A percentile compares a stretch with the other conserved stretches of the same genome.
phyloP scores from a whole-genome alignment of 306 rosid species.

The Cicer chorassanicum region DNA sequence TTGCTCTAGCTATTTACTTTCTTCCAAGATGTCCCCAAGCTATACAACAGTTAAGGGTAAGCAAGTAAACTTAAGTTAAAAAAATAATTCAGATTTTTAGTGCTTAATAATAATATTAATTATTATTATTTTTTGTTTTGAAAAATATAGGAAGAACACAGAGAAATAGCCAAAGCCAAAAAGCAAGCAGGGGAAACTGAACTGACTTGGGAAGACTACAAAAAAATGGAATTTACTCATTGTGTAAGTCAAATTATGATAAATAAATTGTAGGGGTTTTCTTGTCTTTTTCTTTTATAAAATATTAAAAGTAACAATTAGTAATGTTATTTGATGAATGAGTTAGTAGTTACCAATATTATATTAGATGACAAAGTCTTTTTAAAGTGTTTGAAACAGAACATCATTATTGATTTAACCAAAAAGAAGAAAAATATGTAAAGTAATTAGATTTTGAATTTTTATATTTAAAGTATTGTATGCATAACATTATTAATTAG shows the following conservation, averaged over 20 bases:
- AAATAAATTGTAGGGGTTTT: not conserved
- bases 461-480: not conserved
- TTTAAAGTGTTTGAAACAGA: constrained; percentile 35
- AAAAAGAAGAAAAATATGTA: not conserved
- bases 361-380: not conserved
- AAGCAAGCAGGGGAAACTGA: constrained; percentile 70
- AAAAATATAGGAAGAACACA: constrained; percentile 76
- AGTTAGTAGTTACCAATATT: not conserved
- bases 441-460: not conserved
- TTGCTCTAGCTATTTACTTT: constrained; percentile 83
- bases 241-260: constrained; percentile 66
- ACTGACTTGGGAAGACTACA: constrained; percentile 93
- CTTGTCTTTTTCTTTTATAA: constrained; percentile 1
- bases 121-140: not conserved
- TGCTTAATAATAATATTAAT: not conserved
- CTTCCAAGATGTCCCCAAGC: constrained; percentile 76
- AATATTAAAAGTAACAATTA: no score
- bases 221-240: constrained; percentile 90
- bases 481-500: not conserved
- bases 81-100: no score
- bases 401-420: not conserved
- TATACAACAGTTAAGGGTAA: constrained; percentile 71
- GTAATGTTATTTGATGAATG: not conserved
- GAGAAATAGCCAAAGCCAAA: constrained; percentile 69
- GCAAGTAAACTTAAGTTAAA: not conserved